Evolutionary conservation across 176 grass and related monocot genomes (phyloP), one percentile per base, ranked within the genome.

Genomic region (Carex parvula): DNA sequence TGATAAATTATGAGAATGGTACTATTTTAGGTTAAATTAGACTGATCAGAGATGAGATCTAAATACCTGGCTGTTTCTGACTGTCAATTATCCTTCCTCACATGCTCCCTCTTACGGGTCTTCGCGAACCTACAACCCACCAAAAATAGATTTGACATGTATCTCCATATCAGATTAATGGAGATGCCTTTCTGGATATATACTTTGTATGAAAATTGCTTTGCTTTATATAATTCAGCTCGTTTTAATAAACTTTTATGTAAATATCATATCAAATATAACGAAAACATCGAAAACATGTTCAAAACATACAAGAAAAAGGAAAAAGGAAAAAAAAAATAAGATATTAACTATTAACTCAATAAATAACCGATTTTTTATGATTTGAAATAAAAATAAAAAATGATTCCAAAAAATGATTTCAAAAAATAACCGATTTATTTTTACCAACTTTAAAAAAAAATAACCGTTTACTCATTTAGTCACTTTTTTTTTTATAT

Each of bases 31-130:
- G 57, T 30, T 42, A 82, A 44, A 44, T 44, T 44, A 29, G 29
- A 81, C 30, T 11, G 24, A 82, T 82, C 60, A 15, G 21, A 66
- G 42, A 82, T 67, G 39, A 82, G 80, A 82, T 82, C 80, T 64
- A 64, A 67, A 65, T 8, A 61, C 44, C 80, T 82, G 80, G 30
- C 12, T 15, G 8, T 64, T 66, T 82, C 80, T 82, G 80, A 82
- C 80, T 52, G 33, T 16, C 33, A 82, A 82, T 82, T 82, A 82
- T 82, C 39, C 83, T 56, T 75, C 30, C 50, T 85, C 83, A 77
- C 83, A 39, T 74, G 83, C 52, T 46, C 24, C 20, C 55, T 84
- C 42, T 70, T 84, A 57, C 24, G 1, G 68, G 68, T 71, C 68
- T 75, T 52, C 8, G 3, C 44, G 10, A 21, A 53, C 4, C 70